Evolutionary conservation across 179 eudicot species (phyloP).

Genomic region (Beta macrorhiza): DNA sequence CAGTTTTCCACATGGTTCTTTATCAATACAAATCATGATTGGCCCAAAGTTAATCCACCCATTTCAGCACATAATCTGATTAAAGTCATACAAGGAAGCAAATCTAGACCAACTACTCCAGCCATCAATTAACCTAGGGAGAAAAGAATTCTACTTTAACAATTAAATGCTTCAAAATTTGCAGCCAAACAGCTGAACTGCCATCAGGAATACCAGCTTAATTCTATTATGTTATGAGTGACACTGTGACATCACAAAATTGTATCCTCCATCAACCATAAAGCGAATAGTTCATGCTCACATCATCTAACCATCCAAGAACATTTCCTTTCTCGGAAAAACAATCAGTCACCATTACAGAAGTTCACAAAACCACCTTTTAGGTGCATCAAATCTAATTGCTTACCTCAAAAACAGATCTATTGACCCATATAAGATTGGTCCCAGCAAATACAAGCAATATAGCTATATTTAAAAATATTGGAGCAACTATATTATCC

Average conservation of each 20-base stretch:
- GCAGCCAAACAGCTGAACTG: background rate
- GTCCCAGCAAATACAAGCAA: constrained; percentile 16
- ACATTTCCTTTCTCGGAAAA: background rate
- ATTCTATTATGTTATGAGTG: background rate
- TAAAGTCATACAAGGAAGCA: background rate
- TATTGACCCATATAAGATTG: constrained; percentile 14
- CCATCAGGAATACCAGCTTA: background rate
- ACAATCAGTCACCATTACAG: background rate
- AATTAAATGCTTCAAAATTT: background rate
- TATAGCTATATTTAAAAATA: constrained; percentile 3
- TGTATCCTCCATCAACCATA: background rate
- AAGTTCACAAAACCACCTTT: constrained; percentile 3
- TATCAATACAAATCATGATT: background rate
- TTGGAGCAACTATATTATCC: constrained; percentile 10
- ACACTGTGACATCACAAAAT: background rate
- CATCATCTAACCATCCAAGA: constrained; percentile 10
- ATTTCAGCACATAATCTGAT: background rate
- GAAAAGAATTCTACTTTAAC: background rate
- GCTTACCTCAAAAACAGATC: constrained; percentile 15
- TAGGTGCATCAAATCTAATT: background rate
- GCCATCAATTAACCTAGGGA: background rate
- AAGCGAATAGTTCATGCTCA: background rate
- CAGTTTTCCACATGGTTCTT: too few relatives aligned
- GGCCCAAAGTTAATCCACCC: background rate
- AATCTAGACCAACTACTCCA: background rate